Conservation (phyloP, 192 early-diverging fungal genomes). For the Backusella sp. region DNA sequence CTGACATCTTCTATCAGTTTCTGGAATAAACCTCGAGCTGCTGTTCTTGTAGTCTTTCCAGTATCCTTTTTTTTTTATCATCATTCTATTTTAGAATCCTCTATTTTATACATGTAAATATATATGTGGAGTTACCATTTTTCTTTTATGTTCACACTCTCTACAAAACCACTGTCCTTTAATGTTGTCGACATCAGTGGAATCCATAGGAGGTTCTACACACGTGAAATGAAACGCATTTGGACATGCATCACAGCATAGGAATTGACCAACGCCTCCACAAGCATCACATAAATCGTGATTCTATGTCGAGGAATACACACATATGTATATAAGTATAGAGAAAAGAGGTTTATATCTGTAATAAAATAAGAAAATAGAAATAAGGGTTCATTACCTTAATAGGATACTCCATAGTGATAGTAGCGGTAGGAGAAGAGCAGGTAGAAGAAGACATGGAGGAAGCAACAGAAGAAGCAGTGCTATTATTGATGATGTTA, state of each 20-base stretch:
- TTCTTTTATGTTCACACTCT: conserved; percentile 24
- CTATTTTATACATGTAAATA: background rate
- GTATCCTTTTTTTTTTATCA: background rate
- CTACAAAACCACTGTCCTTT: conserved; percentile 42
- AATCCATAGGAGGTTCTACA: conserved; percentile 41
- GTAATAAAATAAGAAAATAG: background rate
- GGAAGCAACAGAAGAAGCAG: background rate
- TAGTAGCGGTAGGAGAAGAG: background rate
- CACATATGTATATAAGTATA: background rate
- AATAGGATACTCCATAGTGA: background rate
- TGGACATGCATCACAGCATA: conserved; percentile 47
- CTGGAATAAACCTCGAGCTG: conserved; percentile 29
- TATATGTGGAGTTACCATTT: conserved; percentile 10
- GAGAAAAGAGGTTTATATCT: background rate
- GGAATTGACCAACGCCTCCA: conserved; percentile 31
- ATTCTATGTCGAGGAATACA: conserved; percentile 22
- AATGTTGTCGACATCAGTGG: conserved; percentile 31
- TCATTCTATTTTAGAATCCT: background rate
- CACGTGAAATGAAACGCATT: conserved; percentile 45
- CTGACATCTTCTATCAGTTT: conserved; percentile 41
- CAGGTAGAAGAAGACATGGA: conserved; percentile 4
- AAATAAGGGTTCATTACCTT: conserved; percentile 1
- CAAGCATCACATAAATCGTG: conserved; percentile 43
- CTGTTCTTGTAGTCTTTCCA: background rate
- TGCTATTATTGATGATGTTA: background rate